Evolutionary conservation across 371 early-diverging fungal species (phyloP).

Genomic region (Choanephora cucurbitarum): DNA sequence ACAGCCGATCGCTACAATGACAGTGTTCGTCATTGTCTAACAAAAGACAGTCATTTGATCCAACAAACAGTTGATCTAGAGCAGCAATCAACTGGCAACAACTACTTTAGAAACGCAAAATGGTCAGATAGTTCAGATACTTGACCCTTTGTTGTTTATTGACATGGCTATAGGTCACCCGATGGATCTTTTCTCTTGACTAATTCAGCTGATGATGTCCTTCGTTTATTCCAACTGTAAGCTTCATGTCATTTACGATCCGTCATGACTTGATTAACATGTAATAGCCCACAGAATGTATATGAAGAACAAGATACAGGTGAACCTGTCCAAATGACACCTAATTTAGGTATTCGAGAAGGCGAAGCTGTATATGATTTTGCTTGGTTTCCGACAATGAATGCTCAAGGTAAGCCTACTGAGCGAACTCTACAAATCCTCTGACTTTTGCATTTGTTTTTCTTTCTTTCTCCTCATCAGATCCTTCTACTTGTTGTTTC

Average conservation of each 20-base stretch:
- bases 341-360: slow-evolving; percentile 48
- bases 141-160: not conserved
- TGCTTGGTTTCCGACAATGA: slow-evolving; percentile 74
- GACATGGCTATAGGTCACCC: slow-evolving; percentile 53
- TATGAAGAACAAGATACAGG: slow-evolving; percentile 22
- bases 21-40: slow-evolving; percentile 18
- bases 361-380: slow-evolving; percentile 68
- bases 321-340: slow-evolving; percentile 17
- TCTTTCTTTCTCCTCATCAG: too few relatives aligned
- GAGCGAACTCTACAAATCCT: not conserved
- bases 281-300: slow-evolving; percentile 26
- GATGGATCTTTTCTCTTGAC: slow-evolving; percentile 66
- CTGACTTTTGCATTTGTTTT: not conserved
- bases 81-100: slow-evolving; percentile 23
- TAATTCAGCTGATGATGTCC: slow-evolving; percentile 61
- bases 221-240: slow-evolving; percentile 62
- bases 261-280: not conserved
- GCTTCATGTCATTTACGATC: too few relatives aligned
- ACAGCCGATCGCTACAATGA: slow-evolving; percentile 33
- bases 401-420: slow-evolving; percentile 43
- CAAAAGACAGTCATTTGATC: slow-evolving; percentile 15
- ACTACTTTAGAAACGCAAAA: slow-evolving; percentile 41
- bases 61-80: slow-evolving; percentile 19
- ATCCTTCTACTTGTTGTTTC: slow-evolving; percentile 68
- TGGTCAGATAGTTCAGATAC: slow-evolving; percentile 22